A percentile compares a stretch with the other conserved stretches of the same genome.
Conservation (phyloP, 106 monocot genomes). For the Dioscorea dumetorum region DNA sequence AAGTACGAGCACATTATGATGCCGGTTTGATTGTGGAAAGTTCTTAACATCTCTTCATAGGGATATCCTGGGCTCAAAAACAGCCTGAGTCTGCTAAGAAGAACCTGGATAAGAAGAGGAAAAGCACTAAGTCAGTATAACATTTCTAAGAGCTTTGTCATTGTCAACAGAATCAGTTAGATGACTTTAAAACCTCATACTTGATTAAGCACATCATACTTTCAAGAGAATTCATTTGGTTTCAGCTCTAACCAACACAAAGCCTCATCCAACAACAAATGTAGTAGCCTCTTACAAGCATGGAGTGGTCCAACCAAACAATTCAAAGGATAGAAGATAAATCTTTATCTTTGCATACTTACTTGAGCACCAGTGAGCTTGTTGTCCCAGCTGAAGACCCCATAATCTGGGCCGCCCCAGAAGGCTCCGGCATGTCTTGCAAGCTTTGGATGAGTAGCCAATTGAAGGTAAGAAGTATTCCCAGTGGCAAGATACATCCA, state of each 20-base stretch:
- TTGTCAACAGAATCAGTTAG: too few species aligned
- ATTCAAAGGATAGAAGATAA: background rate
- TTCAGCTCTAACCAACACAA: too few species aligned
- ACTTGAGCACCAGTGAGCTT: constrained; percentile 94
- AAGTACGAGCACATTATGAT: constrained; percentile 88
- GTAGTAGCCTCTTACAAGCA: too few species aligned
- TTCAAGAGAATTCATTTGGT: too few species aligned
- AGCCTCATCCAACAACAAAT: too few species aligned
- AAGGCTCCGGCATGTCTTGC: constrained; percentile 87
- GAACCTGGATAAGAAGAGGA: constrained; percentile 8
- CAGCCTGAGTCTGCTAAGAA: constrained; percentile 54
- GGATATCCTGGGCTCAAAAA: constrained; percentile 91
- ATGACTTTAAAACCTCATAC: too few species aligned
- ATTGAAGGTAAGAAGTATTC: constrained; percentile 56
- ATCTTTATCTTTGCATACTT: background rate
- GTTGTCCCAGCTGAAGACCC: constrained; percentile 93
- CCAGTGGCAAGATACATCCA: constrained; percentile 92
- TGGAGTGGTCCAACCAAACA: background rate
- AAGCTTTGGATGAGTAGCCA: constrained; percentile 57
- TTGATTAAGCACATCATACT: too few species aligned
- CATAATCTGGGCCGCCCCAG: constrained; percentile 86
- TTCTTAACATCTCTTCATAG: constrained; percentile 80
- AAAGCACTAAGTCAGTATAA: too few species aligned
- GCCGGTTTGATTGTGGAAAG: constrained; percentile 76
- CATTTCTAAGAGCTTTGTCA: too few species aligned